These are phyloP conservation scores for Erodium chrysanthum DNA, from an alignment of 441 rosid species.

Conservation along the genomic window DNA sequence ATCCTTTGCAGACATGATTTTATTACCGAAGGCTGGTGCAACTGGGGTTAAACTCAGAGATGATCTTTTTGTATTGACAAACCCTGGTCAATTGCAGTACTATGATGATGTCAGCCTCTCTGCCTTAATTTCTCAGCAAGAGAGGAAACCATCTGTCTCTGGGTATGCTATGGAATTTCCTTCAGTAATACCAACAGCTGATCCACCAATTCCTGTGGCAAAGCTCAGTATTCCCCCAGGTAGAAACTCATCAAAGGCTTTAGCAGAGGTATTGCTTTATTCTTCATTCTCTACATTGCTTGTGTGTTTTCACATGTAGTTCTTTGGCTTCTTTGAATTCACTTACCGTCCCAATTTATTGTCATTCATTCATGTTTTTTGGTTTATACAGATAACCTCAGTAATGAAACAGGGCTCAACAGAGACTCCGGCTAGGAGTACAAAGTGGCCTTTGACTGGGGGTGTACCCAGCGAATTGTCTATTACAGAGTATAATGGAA, in stretches of 20 bases:
- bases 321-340: neutral
- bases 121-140: conserved; percentile 34
- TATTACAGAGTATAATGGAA: conserved; percentile 22
- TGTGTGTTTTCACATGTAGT: neutral
- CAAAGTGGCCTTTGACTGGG: conserved; percentile 60
- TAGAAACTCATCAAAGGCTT: conserved; percentile 32
- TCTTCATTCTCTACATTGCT: conserved; percentile 11
- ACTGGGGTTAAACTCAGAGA: conserved; percentile 26
- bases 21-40: conserved; percentile 34
- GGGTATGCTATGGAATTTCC: conserved; percentile 33
- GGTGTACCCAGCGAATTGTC: conserved; percentile 42
- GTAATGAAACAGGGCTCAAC: conserved; percentile 24
- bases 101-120: conserved; percentile 42
- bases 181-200: conserved; percentile 38
- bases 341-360: conserved; percentile 13
- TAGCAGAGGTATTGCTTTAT: conserved; percentile 39
- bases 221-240: conserved; percentile 29
- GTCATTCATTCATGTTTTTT: conserved; percentile 1
- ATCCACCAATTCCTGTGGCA: conserved; percentile 42
- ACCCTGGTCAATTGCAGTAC: conserved; percentile 46
- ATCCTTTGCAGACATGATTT: conserved; percentile 59
- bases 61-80: conserved; percentile 41
- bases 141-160: conserved; percentile 31
- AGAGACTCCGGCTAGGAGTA: conserved; percentile 19
- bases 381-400: conserved; percentile 26